These are phyloP conservation scores for Fusarium bactridioides DNA, from an alignment of 2,329 filamentous ascomycete genomes.

Conservation along the genomic window DNA sequence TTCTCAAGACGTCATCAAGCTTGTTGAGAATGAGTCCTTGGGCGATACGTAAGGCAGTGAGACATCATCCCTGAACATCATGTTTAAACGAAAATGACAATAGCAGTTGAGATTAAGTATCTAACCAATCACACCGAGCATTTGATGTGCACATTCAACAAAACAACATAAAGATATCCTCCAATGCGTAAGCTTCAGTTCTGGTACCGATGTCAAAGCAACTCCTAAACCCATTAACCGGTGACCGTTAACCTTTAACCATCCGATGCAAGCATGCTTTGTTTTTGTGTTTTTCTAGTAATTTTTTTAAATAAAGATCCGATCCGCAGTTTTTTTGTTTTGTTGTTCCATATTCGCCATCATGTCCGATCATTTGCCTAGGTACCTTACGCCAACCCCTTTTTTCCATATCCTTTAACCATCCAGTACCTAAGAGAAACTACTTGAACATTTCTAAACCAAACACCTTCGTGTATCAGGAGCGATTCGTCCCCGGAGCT, in stretches of 20 bases:
- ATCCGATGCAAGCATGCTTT: background rate
- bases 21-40: slow-evolving; percentile 43
- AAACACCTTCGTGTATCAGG: slow-evolving; percentile 19
- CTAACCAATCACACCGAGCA: background rate
- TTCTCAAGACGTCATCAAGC: slow-evolving; percentile 68
- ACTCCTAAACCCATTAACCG: slow-evolving; percentile 19
- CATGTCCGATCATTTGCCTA: background rate
- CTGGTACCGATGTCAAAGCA: slow-evolving; percentile 8
- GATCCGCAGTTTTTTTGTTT: slow-evolving; percentile 5
- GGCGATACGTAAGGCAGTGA: background rate
- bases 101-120: background rate
- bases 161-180: background rate
- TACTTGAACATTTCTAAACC: slow-evolving; percentile 1
- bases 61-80: background rate
- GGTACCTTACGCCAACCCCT: background rate
- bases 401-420: background rate
- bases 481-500: slow-evolving; percentile 35
- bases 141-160: background rate
- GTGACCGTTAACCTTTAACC: background rate
- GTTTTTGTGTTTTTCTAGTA: background rate
- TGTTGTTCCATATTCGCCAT: slow-evolving; percentile 20
- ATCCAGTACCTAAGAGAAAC: slow-evolving; percentile 2
- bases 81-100: background rate
- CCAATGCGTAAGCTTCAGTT: background rate
- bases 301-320: background rate